These are phyloP conservation scores for Annulohypoxylon moriforme DNA, from an alignment of 495 filamentous ascomycete genomes.

Conservation along the genomic window DNA sequence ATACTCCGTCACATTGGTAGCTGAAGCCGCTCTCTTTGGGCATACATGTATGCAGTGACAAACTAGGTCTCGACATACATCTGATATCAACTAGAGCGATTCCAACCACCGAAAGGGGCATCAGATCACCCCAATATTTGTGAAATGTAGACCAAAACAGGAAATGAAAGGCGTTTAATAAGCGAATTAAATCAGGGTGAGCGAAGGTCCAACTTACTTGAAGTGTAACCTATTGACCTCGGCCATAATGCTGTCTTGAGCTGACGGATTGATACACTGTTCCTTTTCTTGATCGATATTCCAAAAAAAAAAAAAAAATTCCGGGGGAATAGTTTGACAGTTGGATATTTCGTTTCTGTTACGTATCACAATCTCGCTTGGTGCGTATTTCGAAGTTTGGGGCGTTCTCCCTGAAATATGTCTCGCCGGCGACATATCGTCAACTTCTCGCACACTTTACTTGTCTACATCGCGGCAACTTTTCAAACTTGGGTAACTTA, in stretches of 20 bases:
- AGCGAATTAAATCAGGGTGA: constrained; percentile 14
- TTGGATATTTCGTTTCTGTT: background rate
- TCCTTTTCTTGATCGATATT: background rate
- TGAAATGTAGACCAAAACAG: constrained; percentile 8
- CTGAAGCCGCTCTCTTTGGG: background rate
- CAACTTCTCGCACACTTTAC: constrained; percentile 40
- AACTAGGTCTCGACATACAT: constrained; percentile 2
- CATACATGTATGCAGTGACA: background rate
- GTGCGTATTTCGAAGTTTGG: background rate
- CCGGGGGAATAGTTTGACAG: background rate
- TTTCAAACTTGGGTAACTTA: constrained; percentile 21
- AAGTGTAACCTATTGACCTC: constrained; percentile 58
- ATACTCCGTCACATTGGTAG: background rate
- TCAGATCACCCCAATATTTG: constrained; percentile 16
- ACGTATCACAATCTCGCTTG: background rate
- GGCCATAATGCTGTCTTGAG: constrained; percentile 33
- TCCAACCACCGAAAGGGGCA: constrained; percentile 12
- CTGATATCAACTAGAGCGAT: constrained; percentile 19
- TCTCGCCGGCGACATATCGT: constrained; percentile 26
- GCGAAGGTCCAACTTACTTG: constrained; percentile 50
- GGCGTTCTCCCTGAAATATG: constrained; percentile 16
- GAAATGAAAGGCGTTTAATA: constrained; percentile 16
- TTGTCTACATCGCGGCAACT: constrained; percentile 41
- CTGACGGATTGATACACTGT: background rate
- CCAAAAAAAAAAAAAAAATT: no score